Base-by-base conservation (phyloP, 2,329 filamentous ascomycete genomes). In the Fusarium nisikadoi region DNA sequence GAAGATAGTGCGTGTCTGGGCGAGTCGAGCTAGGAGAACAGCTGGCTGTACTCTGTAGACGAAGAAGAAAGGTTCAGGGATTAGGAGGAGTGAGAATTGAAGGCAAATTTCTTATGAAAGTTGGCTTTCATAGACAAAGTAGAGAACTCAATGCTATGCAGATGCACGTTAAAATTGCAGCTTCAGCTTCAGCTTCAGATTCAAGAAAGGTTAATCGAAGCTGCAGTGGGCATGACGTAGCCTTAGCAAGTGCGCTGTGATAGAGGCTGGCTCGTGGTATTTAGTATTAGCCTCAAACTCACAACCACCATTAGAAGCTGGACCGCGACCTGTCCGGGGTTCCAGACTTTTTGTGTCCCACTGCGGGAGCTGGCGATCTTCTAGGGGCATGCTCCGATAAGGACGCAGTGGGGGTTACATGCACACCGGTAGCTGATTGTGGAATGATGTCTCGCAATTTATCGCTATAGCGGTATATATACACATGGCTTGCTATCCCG, bases 341-440 rank as follows among this genome's bases (percentile, higher is more conserved):
- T 70, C 52, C 53, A 65, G 58, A 74, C 56, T 66, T 74, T 77
- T 75, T 71, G 67, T 69, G 73, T 62, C 38, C 59, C 55, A 61
- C 57, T 70, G 55, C 65, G 57, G 57, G 65, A 68, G 62, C 25
- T 47, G 56, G 61, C 59, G 46, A 65, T 67, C 69, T 49, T 75
- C 59, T 46, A 50, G n/a, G 57, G 62, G 59, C 67, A 50, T 23
- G 31, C 63, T 53, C 42, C 60, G 68, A 67, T 69, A 75, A 65
- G 39, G 50, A 42, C 41, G 25, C n/a, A 36, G 46, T 57, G 29
- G 58, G 70, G 70, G 60, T 74, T 74, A 75, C 33, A 38, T 75
- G 63, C 75, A 77, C 72, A 77, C 75, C 75, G 75, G 66, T 63
- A 67, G 54, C 73, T 53, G 27, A 67, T 68, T 67, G 36, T 63